These are phyloP conservation scores for Rutstroemia sp. DNA, from an alignment of 2,329 filamentous ascomycete species.

Conservation along the genomic window DNA sequence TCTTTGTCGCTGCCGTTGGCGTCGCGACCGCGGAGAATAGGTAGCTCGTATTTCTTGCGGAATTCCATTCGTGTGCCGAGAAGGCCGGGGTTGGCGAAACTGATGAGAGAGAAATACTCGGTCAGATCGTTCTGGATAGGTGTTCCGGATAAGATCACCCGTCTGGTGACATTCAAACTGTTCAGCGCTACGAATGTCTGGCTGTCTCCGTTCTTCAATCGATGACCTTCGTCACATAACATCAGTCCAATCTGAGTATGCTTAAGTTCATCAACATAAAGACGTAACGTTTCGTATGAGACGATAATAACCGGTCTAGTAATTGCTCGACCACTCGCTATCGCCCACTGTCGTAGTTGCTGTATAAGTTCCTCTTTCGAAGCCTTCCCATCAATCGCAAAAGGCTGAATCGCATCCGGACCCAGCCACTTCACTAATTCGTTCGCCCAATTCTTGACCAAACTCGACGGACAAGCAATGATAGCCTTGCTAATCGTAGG, in stretches of 20 bases:
- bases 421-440: conserved; percentile 96
- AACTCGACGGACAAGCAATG: conserved; percentile 90
- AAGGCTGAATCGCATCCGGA: conserved; percentile 81
- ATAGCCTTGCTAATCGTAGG: conserved; percentile 92
- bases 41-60: conserved; percentile 86
- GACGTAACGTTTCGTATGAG: conserved; percentile 88
- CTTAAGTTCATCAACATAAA: conserved; percentile 85
- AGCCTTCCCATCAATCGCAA: conserved; percentile 94
- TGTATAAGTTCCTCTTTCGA: conserved; percentile 86
- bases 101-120: conserved; percentile 92
- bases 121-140: conserved; percentile 98
- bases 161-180: conserved; percentile 77
- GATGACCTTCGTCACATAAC: conserved; percentile 93
- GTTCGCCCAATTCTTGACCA: conserved; percentile 97
- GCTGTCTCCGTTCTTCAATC: conserved; percentile 92
- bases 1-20: conserved; percentile 81
- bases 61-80: conserved; percentile 87
- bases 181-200: conserved; percentile 92
- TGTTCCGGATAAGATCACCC: conserved; percentile 92
- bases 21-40: conserved; percentile 86
- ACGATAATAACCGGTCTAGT: conserved; percentile 81
- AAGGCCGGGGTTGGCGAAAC: conserved; percentile 91
- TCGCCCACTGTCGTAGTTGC: conserved; percentile 91
- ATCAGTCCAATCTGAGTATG: conserved; percentile 86
- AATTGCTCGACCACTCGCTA: conserved; percentile 47